These are phyloP conservation scores for Datura wrightii DNA, from an alignment of 257 asterid genomes.

Conservation along the genomic window DNA sequence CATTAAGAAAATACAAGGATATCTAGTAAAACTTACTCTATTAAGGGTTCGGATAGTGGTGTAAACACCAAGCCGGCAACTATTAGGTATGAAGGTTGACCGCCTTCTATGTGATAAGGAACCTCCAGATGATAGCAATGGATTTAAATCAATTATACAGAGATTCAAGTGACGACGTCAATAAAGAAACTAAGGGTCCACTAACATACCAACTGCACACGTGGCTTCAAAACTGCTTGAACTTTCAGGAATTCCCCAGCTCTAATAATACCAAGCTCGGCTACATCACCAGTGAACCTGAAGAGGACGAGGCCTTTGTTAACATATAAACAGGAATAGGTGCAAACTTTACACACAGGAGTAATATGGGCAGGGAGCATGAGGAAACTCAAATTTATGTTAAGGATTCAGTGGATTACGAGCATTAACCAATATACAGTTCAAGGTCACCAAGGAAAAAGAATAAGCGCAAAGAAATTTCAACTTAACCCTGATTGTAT, in stretches of 20 bases:
- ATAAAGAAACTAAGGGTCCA: slow-evolving; percentile 27
- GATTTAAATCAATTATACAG: slow-evolving; percentile 34
- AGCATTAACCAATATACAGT: not conserved
- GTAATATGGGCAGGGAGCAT: slow-evolving; percentile 2
- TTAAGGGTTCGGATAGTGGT: slow-evolving; percentile 92
- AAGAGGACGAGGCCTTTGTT: slow-evolving; percentile 22
- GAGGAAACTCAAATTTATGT: not conserved
- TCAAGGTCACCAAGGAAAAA: not conserved
- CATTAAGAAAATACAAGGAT: slow-evolving; percentile 29
- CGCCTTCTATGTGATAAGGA: slow-evolving; percentile 94
- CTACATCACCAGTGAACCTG: slow-evolving; percentile 87
- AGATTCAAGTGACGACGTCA: slow-evolving; percentile 10
- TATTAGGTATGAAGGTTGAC: slow-evolving; percentile 84
- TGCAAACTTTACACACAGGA: not conserved
- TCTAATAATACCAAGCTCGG: slow-evolving; percentile 89
- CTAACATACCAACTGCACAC: slow-evolving; percentile 76
- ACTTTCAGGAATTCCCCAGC: slow-evolving; percentile 71
- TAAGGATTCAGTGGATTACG: slow-evolving; percentile 13
- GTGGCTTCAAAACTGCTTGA: slow-evolving; percentile 71
- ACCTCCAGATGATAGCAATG: slow-evolving; percentile 60
- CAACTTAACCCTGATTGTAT: not conserved
- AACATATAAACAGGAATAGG: not conserved
- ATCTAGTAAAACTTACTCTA: slow-evolving; percentile 62
- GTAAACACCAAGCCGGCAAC: slow-evolving; percentile 99
- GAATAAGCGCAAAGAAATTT: not conserved